Evolutionary conservation across 306 rosid genomes (phyloP).

Genomic region (Vigna mungo): DNA sequence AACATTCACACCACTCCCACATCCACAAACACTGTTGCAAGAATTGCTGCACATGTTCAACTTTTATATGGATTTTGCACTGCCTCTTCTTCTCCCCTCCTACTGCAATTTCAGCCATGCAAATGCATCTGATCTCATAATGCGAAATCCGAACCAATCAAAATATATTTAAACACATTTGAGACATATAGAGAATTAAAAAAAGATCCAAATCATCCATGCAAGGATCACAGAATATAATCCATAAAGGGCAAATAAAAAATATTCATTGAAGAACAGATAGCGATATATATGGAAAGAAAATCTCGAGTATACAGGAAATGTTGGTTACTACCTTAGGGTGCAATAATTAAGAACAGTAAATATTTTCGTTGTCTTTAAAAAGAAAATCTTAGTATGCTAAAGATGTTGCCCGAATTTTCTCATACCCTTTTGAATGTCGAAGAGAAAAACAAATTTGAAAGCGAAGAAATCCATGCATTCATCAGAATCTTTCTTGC

Average conservation of each 20-base stretch:
- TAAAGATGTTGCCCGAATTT: conserved; percentile 51
- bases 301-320: conserved; percentile 44
- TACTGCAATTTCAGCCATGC: background rate
- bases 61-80: background rate
- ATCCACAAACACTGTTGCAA: conserved; percentile 33
- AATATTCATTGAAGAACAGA: conserved; percentile 44
- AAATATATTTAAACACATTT: background rate
- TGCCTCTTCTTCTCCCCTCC: background rate
- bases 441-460: conserved; percentile 41
- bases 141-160: background rate
- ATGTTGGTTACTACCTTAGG: conserved; percentile 28
- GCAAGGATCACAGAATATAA: conserved; percentile 49
- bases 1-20: conserved; percentile 18
- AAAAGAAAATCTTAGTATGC: conserved; percentile 40
- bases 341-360: conserved; percentile 39
- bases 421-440: conserved; percentile 54
- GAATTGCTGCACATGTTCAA: conserved; percentile 55
- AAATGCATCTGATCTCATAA: conserved; percentile 2
- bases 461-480: conserved; percentile 60
- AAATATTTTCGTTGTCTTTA: conserved; percentile 11
- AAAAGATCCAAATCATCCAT: conserved; percentile 33
- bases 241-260: conserved; percentile 51
- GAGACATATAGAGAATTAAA: conserved; percentile 25
- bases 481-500: conserved; percentile 61
- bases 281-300: conserved; percentile 47